Evolutionary conservation across 768 basidiomycete genomes (phyloP).

Genomic region (Kwoniella heveanensis): DNA sequence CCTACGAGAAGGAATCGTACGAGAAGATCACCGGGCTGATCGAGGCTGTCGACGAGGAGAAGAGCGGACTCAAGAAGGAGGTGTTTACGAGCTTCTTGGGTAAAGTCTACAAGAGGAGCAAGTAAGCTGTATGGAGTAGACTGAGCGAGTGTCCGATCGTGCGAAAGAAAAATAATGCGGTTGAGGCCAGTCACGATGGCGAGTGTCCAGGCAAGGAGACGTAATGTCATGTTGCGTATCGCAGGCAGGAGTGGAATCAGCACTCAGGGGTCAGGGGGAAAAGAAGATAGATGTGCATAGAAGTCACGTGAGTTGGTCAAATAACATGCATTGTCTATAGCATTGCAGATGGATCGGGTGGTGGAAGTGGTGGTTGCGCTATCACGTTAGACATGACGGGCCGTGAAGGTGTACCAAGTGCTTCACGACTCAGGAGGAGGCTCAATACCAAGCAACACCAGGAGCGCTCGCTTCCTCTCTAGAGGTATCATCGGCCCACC

Average conservation of each 20-base stretch:
- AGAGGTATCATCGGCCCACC: not conserved
- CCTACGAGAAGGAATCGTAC: slow-evolving; percentile 79
- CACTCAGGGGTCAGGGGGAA: too few species aligned
- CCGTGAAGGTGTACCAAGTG: too few species aligned
- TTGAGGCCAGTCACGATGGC: too few species aligned
- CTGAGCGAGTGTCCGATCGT: too few species aligned
- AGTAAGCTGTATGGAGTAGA: slow-evolving; percentile 54
- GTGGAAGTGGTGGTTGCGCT: not conserved
- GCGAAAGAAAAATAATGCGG: too few species aligned
- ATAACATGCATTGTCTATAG: slow-evolving; percentile 2
- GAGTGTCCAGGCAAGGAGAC: too few species aligned
- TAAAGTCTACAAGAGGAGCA: slow-evolving; percentile 74
- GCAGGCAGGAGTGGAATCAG: not conserved
- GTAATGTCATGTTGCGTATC: too few species aligned
- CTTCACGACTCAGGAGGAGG: not conserved
- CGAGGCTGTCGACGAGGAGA: slow-evolving; percentile 73
- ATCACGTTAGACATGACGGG: too few species aligned
- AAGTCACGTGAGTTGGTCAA: not conserved
- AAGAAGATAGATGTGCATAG: slow-evolving; percentile 1
- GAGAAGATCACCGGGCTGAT: slow-evolving; percentile 69
- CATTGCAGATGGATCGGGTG: not conserved
- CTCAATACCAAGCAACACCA: slow-evolving; percentile 1
- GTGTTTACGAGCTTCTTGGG: slow-evolving; percentile 83
- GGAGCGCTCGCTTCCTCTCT: not conserved
- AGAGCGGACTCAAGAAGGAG: slow-evolving; percentile 61